Base-by-base conservation (phyloP, 1,139 yeast species). In the Suhomyces chickasaworum region DNA sequence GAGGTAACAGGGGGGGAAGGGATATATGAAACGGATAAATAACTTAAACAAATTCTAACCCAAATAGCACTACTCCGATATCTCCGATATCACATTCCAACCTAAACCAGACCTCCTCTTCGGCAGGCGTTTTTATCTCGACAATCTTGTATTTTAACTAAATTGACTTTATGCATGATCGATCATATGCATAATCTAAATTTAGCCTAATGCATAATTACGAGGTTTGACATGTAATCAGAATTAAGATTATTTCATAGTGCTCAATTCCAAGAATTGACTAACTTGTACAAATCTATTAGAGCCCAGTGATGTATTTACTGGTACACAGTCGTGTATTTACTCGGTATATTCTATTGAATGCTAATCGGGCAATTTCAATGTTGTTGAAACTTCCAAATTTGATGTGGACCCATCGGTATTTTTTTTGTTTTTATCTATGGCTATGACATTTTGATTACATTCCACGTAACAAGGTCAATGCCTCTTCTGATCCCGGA, bases 401-500 rank as follows among this genome's bases (percentile, higher is more conserved):
- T n/a, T n/a, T n/a, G n/a, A n/a, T n/a, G n/a, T n/a, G n/a, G n/a
- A n/a, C n/a, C n/a, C n/a, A n/a, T n/a, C n/a, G n/a, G n/a, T n/a
- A n/a, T n/a, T n/a, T n/a, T n/a, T n/a, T n/a, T n/a, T n/a, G n/a
- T n/a, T n/a, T n/a, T n/a, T n/a, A n/a, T n/a, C n/a, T n/a, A n/a
- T n/a, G n/a, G n/a, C n/a, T n/a, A n/a, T n/a, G n/a, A n/a, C n/a
- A n/a, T n/a, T n/a, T n/a, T n/a, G 22, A 20, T 12, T 25, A 25
- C n/a, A 2, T 29, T 13, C 32, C 32, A 13, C 32, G 32, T n/a
- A 37, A 53, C 44, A 6, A 47, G 50, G 21, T 17, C 39, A 18
- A n/a, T 4, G 47, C 51, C 6, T 44, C 42, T 6, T 18, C 33
- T 36, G 54, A 56, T 16, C 52, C 57, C 1, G 78, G 78, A 21